Conservation (phyloP, 2,329 filamentous ascomycete genomes). For the Aspergillus pseudoglaucus region DNA sequence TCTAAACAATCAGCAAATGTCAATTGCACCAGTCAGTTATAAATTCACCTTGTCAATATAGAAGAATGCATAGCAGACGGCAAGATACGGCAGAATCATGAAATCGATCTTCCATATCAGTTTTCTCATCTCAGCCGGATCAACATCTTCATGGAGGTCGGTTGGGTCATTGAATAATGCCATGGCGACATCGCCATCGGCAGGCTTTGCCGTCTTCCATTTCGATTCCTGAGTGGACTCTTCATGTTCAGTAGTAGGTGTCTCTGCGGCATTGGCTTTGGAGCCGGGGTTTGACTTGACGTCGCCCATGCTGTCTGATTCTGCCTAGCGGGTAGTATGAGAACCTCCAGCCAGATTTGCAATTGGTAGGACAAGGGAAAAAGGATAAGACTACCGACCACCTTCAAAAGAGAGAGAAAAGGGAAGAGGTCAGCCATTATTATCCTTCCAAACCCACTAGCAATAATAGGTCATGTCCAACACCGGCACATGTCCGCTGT, state of each 20-base stretch:
- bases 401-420: not conserved
- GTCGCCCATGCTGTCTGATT: conserved; percentile 47
- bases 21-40: not conserved
- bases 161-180: conserved; percentile 44
- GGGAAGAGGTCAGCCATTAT: not conserved
- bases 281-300: conserved; percentile 8
- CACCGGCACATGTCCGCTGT: not conserved
- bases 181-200: conserved; percentile 46
- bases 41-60: conserved; percentile 40
- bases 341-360: not conserved
- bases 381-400: conserved; percentile 42
- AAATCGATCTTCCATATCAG: conserved; percentile 52
- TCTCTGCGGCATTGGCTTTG: conserved; percentile 17
- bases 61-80: conserved; percentile 50
- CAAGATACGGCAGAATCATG: conserved; percentile 53
- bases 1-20: conserved; percentile 27
- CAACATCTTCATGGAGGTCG: conserved; percentile 42
- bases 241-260: conserved; percentile 20
- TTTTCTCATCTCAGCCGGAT: conserved; percentile 41
- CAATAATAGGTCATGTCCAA: not conserved
- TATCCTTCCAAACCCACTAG: not conserved
- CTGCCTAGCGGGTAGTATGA: not conserved
- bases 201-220: conserved; percentile 23
- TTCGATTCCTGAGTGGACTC: conserved; percentile 20
- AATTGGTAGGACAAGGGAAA: conserved; percentile 21